Evolutionary conservation across 495 filamentous ascomycete species (phyloP).

Genomic region (Podospora pseudopauciseta): DNA sequence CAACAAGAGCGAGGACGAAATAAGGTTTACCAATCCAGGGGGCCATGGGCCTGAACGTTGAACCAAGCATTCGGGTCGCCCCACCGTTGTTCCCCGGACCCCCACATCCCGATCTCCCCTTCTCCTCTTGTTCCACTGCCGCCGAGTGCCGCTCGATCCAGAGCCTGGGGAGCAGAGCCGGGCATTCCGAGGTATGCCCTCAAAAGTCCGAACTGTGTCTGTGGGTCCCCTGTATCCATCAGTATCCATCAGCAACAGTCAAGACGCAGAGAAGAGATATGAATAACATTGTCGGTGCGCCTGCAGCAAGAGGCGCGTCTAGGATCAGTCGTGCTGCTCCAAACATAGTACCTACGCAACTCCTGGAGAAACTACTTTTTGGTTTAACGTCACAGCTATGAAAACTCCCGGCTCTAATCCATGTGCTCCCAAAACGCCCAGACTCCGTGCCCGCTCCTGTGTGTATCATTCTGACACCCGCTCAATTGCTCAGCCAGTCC

Average conservation of each 20-base stretch:
- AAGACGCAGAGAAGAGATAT: neutral
- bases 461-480: conserved; percentile 11
- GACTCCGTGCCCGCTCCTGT: conserved; percentile 17
- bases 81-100: neutral
- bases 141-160: neutral
- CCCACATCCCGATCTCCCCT: conserved; percentile 6
- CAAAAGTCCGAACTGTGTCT: neutral
- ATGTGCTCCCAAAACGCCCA: conserved; percentile 15
- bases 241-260: neutral
- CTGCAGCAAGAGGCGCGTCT: neutral
- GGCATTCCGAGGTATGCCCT: neutral
- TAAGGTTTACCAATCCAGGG: neutral
- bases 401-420: neutral
- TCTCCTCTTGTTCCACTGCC: neutral
- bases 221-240: neutral
- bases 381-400: neutral
- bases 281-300: neutral
- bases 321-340: neutral
- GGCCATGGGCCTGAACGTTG: neutral
- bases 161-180: neutral
- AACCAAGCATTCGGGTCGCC: neutral
- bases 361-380: neutral
- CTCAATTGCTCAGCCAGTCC: conserved; percentile 64
- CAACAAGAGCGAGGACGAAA: neutral
- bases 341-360: neutral